Evolutionary conservation across 1,284 basidiomycete genomes (phyloP), one percentile per base, ranked within the genome.

Genomic region (Sporisorium iseilematis-ciliati): DNA sequence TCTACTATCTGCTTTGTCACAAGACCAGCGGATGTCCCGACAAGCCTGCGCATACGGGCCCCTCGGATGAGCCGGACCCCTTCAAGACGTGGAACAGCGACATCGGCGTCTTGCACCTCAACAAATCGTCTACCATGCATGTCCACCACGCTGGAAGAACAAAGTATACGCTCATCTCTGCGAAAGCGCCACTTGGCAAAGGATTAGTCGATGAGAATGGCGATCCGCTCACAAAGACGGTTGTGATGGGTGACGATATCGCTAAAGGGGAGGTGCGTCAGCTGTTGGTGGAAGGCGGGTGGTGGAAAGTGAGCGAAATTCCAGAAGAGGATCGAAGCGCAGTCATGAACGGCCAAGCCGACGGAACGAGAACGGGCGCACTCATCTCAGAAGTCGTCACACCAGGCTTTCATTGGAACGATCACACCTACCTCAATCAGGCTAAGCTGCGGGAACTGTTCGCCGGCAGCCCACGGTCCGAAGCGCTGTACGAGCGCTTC

Each of bases 291-390:
- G 75, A 77, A 31, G 71, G 71, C 14, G 68, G 72, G 11, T 77
- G 75, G 75, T 79, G 77, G 77, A 79, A 79, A 62, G 65, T 66
- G 20, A 77, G 75, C 54, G 75, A 79, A 43, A 55, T 77, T 7
- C 71, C 67, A 0, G 56, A 59, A 14, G 60, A 67, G 29, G 77
- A 79, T 35, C 57, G 67, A 1, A 21, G 29, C 0, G 62, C 65
- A 26, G 60, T 50, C 14, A 16, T 46, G 3, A 29, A 60, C 16
- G 65, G 63, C 31, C 25, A 46, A 10, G 55, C 45, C 6, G 75
- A 68, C 25, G 55, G 48, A 7, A 26, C 55, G 2, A 52, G 64
- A 26, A 58, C 64, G 8, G 74, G 77, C 18, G 64, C 71, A 2
- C 57, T 79, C 33, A 79, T 79, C 43, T 73, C 71, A 12, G 78